Percentiles rank a stretch among this genome's conserved stretches.
phyloP scores from a whole-genome alignment of 257 asterid genomes.

The Penstemon eatonii region DNA sequence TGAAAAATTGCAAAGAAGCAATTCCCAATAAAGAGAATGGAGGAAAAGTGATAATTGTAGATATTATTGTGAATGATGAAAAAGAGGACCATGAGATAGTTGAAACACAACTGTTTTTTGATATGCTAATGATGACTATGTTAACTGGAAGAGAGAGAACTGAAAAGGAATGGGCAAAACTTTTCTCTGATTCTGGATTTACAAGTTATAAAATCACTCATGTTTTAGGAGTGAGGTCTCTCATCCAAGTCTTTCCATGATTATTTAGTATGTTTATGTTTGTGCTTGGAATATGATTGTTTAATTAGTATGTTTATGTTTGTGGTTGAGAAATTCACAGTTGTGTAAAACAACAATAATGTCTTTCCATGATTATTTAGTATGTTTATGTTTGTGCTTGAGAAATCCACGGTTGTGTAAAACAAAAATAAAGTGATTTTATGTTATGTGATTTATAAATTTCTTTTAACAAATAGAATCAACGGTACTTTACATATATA shows the following conservation, averaged over 20 bases:
- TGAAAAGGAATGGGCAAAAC: constrained; percentile 25
- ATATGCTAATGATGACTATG: constrained; percentile 19
- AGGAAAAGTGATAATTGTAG: constrained; percentile 18
- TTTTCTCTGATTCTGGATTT: constrained; percentile 26
- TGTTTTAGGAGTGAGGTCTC: constrained; percentile 20
- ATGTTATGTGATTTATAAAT: too few relatives aligned
- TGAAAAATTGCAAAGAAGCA: constrained; percentile 23
- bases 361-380: too few relatives aligned
- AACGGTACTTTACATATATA: too few relatives aligned
- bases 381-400: too few relatives aligned
- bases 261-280: neutral
- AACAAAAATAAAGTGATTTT: too few relatives aligned
- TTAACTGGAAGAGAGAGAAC: constrained; percentile 17
- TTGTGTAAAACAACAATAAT: too few relatives aligned
- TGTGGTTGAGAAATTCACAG: too few relatives aligned
- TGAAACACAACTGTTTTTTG: constrained; percentile 20
- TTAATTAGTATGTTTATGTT: neutral
- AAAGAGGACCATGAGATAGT: neutral
- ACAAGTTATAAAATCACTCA: constrained; percentile 8
- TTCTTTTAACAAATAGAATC: too few relatives aligned
- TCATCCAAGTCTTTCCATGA: constrained; percentile 26
- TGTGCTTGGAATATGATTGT: neutral
- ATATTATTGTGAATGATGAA: constrained; percentile 8
- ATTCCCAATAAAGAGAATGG: constrained; percentile 15
- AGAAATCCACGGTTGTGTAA: too few relatives aligned